These are phyloP conservation scores for Epichloe sibirici DNA, from an alignment of 2,329 filamentous ascomycete species.

Conservation along the genomic window DNA sequence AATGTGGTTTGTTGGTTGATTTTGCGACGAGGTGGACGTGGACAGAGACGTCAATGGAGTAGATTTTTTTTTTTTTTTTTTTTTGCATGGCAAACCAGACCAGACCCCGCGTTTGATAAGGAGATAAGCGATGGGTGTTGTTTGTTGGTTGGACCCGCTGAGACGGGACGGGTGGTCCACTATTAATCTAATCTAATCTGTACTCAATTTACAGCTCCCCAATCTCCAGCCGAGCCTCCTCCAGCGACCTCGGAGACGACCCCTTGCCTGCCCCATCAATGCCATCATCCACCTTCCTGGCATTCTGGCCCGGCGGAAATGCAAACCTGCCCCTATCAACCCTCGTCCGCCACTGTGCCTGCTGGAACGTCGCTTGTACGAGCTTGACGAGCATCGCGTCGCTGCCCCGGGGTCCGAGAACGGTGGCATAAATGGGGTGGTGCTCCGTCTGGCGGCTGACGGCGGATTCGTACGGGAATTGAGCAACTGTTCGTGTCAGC, in stretches of 20 bases:
- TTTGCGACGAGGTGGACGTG: no score
- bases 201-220: background rate
- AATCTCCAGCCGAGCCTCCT: no score
- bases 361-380: constrained; percentile 17
- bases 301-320: constrained; percentile 15
- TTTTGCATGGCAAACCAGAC: background rate
- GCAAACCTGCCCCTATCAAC: constrained; percentile 17
- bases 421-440: constrained; percentile 17
- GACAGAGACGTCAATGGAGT: no score
- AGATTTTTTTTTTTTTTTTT: background rate
- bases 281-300: constrained; percentile 7
- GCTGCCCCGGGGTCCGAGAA: constrained; percentile 17
- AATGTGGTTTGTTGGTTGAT: background rate
- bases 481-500: constrained; percentile 13
- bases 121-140: background rate
- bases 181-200: background rate
- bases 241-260: no score
- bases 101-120: background rate
- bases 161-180: background rate
- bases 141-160: background rate
- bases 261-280: no score
- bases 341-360: constrained; percentile 15
- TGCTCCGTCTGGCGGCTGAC: constrained; percentile 18
- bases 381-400: constrained; percentile 16
- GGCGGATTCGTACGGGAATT: constrained; percentile 19